phyloP scores from a whole-genome alignment of 2,329 filamentous ascomycete species.

The Myriangium duriaei region DNA sequence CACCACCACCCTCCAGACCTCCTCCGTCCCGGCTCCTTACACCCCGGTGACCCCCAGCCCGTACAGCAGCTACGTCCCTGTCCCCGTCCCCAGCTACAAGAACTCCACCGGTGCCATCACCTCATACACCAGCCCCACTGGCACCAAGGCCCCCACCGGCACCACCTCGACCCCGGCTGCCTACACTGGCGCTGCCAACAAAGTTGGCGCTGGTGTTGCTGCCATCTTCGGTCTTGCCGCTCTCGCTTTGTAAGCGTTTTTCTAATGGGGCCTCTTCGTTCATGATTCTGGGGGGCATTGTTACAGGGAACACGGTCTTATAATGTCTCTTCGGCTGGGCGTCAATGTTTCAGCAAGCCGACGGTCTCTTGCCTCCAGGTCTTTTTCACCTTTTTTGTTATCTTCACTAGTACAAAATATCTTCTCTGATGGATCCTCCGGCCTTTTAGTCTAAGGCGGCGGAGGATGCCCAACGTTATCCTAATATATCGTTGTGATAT shows the following conservation, averaged over 20 bases:
- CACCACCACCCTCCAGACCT: slow-evolving; percentile 6
- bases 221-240: slow-evolving; percentile 41
- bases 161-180: slow-evolving; percentile 16
- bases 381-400: slow-evolving; percentile 3
- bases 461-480: too few species aligned
- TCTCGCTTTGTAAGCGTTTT: slow-evolving; percentile 13
- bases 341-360: slow-evolving; percentile 7
- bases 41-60: slow-evolving; percentile 9
- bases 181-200: slow-evolving; percentile 40
- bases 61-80: slow-evolving; percentile 9
- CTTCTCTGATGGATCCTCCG: too few species aligned
- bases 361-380: not conserved
- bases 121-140: slow-evolving; percentile 1
- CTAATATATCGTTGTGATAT: too few species aligned
- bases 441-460: too few species aligned
- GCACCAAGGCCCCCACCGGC: slow-evolving; percentile 18
- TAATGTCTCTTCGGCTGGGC: slow-evolving; percentile 1
- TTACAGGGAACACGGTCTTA: slow-evolving; percentile 1
- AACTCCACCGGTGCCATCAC: slow-evolving; percentile 4
- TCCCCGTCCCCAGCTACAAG: slow-evolving; percentile 11
- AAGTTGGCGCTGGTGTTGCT: slow-evolving; percentile 39
- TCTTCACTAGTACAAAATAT: slow-evolving; percentile 8
- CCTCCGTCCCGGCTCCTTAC: slow-evolving; percentile 5
- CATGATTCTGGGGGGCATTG: slow-evolving; percentile 1
- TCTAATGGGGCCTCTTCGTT: too few species aligned